Evolutionary conservation across 2,329 filamentous ascomycete genomes (phyloP).

Genomic region (Verticillium isaacii): DNA sequence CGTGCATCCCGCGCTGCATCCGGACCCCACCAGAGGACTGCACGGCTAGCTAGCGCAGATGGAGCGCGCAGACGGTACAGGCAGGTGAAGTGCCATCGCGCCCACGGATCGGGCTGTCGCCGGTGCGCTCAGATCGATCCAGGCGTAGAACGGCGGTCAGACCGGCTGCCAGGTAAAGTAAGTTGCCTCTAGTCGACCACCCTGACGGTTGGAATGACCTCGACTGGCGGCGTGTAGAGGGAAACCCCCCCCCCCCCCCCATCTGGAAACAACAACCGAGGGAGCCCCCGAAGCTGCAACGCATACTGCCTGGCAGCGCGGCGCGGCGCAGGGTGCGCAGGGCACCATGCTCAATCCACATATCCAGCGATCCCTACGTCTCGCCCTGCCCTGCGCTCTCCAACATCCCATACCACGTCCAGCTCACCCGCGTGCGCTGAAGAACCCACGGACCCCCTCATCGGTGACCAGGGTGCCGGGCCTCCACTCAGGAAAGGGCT

Average conservation of each 20-base stretch:
- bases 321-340: not conserved
- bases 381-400: not conserved
- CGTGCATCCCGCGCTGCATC: too few species aligned
- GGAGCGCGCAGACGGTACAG: not conserved
- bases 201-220: not conserved
- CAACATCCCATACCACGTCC: not conserved
- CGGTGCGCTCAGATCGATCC: not conserved
- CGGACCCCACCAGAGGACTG: too few species aligned
- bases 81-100: not conserved
- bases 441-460: not conserved
- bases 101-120: not conserved
- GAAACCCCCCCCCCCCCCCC: too few species aligned
- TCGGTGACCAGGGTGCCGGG: not conserved
- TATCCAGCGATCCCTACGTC: not conserved
- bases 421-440: not conserved
- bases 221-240: too few species aligned
- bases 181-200: not conserved
- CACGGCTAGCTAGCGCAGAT: too few species aligned
- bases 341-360: not conserved
- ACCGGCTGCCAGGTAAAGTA: not conserved
- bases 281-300: not conserved
- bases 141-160: not conserved
- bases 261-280: not conserved
- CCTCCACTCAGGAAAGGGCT: not conserved
- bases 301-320: not conserved